Base-by-base conservation (phyloP, 495 filamentous ascomycete genomes). In the Gamarada debralockiae region DNA sequence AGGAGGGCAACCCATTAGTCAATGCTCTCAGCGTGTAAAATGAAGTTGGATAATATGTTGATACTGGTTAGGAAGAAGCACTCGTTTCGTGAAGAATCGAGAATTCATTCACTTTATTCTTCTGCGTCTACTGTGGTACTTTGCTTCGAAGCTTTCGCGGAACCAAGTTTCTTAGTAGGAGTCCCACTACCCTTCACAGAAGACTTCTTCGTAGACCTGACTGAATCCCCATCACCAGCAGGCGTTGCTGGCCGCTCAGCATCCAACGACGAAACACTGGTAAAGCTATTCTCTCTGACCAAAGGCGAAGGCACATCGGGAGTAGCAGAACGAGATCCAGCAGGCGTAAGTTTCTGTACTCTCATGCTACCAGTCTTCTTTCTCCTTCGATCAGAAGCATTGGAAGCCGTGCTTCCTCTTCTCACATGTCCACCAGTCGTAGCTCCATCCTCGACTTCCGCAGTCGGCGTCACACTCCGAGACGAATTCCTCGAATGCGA, bases 281-380 rank as follows among this genome's bases (percentile, higher is more conserved):
- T 61, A 38, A 70, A 44, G 50, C 70, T 78, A 55, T 71, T 76
- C 48, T 76, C 70, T 47, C 66, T 70, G 17, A 70, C 72, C 55
- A 81, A 60, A 15, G 76, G 77, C 17, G 74, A 78, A 6, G 70
- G 68, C 3, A 67, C 66, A 45, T 79, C 76, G 10, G 77, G 77
- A 23, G 76, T 77, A 8, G 73, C 70, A 40, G 73, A 76, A 51
- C 74, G 57, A 7, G 71, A 73, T 27, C 78, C 74, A 18, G 50
- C 23, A 48, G 59, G 48, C 1, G 60, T 34, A 12, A 62, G 49
- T 22, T 60, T 63, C 21, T 48, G 39, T 12, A 21, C 40, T 46
- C 51, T 42, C 5, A 39, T 37, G 39, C 48, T 39, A 15, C 53
- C n/a, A 17, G 33, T 31, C 58, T 64, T 64, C 45, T 57, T 60